phyloP scores from a whole-genome alignment of 352 stramenopile species.

The Globisporangium abappressorium region DNA sequence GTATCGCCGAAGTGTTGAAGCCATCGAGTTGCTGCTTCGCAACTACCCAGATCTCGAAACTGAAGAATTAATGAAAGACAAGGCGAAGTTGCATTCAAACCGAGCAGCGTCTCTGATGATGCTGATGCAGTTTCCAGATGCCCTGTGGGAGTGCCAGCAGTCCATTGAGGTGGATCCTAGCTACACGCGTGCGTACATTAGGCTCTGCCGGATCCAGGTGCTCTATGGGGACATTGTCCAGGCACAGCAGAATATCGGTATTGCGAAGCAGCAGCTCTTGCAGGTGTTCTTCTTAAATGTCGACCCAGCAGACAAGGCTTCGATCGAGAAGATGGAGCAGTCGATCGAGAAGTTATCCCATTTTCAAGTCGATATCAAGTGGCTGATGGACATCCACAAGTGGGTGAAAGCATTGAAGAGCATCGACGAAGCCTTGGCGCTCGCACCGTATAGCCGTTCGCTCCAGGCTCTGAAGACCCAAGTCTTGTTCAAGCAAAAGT shows the following conservation, averaged over 20 bases:
- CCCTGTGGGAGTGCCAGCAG: conserved; percentile 57
- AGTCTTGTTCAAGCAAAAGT: conserved; percentile 68
- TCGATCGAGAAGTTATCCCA: conserved; percentile 45
- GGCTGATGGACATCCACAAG: conserved; percentile 48
- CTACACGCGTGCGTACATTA: conserved; percentile 75
- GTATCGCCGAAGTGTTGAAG: conserved; percentile 52
- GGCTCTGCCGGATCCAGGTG: conserved; percentile 65
- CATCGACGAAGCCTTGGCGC: conserved; percentile 43
- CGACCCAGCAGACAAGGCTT: conserved; percentile 38
- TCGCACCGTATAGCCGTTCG: conserved; percentile 49
- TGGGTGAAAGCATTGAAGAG: conserved; percentile 41
- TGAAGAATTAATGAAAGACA: conserved; percentile 53
- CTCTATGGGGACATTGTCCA: conserved; percentile 54
- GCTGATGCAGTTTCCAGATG: conserved; percentile 67
- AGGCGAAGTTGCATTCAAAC: conserved; percentile 80
- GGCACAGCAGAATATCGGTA: conserved; percentile 49
- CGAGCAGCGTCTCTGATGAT: conserved; percentile 78
- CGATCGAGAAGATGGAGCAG: conserved; percentile 53
- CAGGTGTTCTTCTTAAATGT: conserved; percentile 16
- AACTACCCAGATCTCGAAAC: conserved; percentile 33
- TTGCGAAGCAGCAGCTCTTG: conserved; percentile 43
- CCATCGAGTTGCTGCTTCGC: conserved; percentile 38
- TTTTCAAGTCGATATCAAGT: conserved; percentile 56
- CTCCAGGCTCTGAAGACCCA: conserved; percentile 65
- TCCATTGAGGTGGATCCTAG: conserved; percentile 64